A percentile compares a stretch with the other conserved stretches of the same genome.
Conservation (phyloP, 2,329 filamentous ascomycete species). For the Diaporthe capsici region DNA sequence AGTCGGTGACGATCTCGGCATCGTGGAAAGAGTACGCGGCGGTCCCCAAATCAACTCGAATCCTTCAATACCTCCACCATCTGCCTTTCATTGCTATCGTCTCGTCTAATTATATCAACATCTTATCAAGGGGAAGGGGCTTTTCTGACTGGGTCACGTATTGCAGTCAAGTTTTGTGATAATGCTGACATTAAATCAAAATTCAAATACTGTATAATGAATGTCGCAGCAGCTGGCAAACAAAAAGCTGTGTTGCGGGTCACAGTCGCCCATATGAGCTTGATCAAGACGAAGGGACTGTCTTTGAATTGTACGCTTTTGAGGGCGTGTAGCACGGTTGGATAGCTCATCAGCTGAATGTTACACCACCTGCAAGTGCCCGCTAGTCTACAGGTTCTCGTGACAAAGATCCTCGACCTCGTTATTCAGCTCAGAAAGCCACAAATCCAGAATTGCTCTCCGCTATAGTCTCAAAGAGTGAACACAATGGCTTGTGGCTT, state of each 20-base stretch:
- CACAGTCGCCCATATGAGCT: too few relatives aligned
- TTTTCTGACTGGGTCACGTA: too few relatives aligned
- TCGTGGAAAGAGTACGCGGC: neutral
- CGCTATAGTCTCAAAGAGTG: neutral
- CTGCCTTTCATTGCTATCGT: constrained; percentile 14
- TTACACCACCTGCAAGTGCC: neutral
- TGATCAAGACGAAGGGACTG: too few relatives aligned
- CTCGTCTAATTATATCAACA: constrained; percentile 6
- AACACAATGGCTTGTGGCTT: neutral
- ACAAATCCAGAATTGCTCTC: neutral
- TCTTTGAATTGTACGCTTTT: too few relatives aligned
- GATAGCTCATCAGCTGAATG: too few relatives aligned
- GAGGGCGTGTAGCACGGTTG: too few relatives aligned
- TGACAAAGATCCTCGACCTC: neutral
- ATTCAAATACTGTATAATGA: too few relatives aligned
- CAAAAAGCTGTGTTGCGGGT: too few relatives aligned
- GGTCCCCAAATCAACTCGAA: constrained; percentile 1
- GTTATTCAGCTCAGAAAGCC: neutral
- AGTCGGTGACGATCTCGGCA: constrained; percentile 18
- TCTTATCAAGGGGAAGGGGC: neutral
- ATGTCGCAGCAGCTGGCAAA: too few relatives aligned
- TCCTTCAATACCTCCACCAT: neutral
- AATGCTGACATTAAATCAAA: too few relatives aligned
- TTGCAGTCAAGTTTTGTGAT: too few relatives aligned
- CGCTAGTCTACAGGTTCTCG: neutral